phyloP scores from a whole-genome alignment of 2,329 filamentous ascomycete species.

The Cladorrhinum sp. region DNA sequence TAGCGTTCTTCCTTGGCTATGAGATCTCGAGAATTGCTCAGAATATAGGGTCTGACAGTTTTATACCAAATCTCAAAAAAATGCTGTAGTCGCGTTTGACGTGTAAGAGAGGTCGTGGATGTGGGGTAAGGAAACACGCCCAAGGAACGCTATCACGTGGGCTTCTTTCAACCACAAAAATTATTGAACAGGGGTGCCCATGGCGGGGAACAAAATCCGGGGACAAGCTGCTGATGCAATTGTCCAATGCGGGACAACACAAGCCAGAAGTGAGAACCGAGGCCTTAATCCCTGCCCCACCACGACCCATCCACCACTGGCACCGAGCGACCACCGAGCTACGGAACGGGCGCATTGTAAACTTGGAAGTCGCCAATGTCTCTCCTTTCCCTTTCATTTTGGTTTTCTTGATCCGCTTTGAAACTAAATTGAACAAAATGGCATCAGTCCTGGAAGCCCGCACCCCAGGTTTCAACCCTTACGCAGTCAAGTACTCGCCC shows the following conservation, averaged over 20 bases:
- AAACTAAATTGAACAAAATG: constrained; percentile 30
- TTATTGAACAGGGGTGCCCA: not conserved
- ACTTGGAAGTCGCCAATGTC: too few species aligned
- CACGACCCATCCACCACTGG: not conserved
- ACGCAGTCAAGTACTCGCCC: constrained; percentile 96
- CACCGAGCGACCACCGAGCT: not conserved
- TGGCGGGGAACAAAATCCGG: not conserved
- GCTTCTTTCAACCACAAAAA: not conserved
- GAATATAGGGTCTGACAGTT: too few species aligned
- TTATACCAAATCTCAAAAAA: too few species aligned
- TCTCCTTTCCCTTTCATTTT: too few species aligned
- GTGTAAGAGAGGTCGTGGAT: not conserved
- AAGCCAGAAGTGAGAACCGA: constrained; percentile 21
- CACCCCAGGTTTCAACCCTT: constrained; percentile 91
- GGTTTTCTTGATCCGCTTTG: not conserved
- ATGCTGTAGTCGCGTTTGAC: not conserved
- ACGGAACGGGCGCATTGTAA: not conserved
- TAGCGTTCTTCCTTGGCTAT: not conserved
- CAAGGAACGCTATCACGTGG: constrained; percentile 8
- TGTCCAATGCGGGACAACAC: not conserved
- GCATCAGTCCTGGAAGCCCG: constrained; percentile 84
- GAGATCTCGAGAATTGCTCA: not conserved
- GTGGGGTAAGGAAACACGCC: constrained; percentile 4
- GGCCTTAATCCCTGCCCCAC: constrained; percentile 16
- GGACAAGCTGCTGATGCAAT: not conserved